phyloP scores from a whole-genome alignment of 1,284 basidiomycete species.

The Rhodotorula sp. region DNA sequence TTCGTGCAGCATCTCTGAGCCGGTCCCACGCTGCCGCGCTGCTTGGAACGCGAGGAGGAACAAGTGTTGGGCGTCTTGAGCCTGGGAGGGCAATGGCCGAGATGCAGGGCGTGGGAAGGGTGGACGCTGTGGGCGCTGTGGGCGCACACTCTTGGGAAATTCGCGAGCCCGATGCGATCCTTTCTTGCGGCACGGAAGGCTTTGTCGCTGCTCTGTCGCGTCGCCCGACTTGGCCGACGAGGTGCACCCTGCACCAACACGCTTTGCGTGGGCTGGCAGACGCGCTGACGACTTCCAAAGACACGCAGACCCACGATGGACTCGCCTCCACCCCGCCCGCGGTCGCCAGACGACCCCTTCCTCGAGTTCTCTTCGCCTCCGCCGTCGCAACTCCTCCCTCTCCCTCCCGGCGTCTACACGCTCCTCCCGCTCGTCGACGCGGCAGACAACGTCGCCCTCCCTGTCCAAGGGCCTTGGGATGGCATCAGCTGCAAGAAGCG shows the following conservation, averaged over 20 bases:
- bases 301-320: background rate
- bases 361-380: constrained; percentile 2
- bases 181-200: too few species aligned
- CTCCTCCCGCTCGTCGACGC: constrained; percentile 37
- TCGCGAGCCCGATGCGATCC: too few species aligned
- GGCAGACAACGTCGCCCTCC: constrained; percentile 39
- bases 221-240: too few species aligned
- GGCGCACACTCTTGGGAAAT: too few species aligned
- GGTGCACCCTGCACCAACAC: background rate
- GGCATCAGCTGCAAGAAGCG: constrained; percentile 9
- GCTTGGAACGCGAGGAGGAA: too few species aligned
- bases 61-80: too few species aligned
- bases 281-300: background rate
- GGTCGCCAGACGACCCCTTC: background rate
- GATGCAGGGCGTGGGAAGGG: too few species aligned
- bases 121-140: too few species aligned
- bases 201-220: too few species aligned
- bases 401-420: constrained; percentile 38
- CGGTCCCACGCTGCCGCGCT: too few species aligned
- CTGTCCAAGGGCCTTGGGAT: constrained; percentile 30
- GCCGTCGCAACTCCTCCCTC: constrained; percentile 8
- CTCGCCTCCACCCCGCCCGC: background rate
- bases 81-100: too few species aligned
- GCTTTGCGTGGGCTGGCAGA: background rate
- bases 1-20: too few species aligned